phyloP scores from a whole-genome alignment of 495 filamentous ascomycete genomes.

The Podospora didyma region DNA sequence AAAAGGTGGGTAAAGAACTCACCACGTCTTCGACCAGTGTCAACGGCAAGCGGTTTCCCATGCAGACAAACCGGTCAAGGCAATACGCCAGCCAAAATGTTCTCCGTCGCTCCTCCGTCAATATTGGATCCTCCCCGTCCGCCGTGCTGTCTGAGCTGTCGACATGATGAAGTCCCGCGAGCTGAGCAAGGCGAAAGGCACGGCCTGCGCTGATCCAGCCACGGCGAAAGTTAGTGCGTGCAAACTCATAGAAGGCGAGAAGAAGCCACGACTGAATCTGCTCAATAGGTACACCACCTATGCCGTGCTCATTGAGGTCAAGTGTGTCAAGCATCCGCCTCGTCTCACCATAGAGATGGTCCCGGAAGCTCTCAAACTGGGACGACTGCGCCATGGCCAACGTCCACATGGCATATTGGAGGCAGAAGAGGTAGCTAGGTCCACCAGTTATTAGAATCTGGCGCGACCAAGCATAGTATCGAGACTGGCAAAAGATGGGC shows the following conservation, averaged over 20 bases:
- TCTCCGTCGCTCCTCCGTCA: slow-evolving; percentile 47
- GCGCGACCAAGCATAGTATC: slow-evolving; percentile 22
- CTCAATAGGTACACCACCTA: slow-evolving; percentile 31
- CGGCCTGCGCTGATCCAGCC: slow-evolving; percentile 53
- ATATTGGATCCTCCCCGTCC: slow-evolving; percentile 23
- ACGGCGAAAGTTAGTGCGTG: slow-evolving; percentile 41
- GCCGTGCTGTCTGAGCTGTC: slow-evolving; percentile 31
- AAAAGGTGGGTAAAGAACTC: slow-evolving; percentile 18
- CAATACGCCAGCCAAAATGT: slow-evolving; percentile 56
- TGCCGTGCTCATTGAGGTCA: slow-evolving; percentile 24
- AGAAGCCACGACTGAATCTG: slow-evolving; percentile 54
- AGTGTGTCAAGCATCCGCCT: slow-evolving; percentile 42
- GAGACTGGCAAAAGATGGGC: slow-evolving; percentile 48
- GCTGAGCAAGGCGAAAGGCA: slow-evolving; percentile 50
- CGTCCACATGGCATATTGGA: slow-evolving; percentile 57
- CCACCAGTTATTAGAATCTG: slow-evolving; percentile 11
- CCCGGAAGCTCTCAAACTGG: slow-evolving; percentile 45
- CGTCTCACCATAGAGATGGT: slow-evolving; percentile 45
- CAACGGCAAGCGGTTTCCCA: slow-evolving; percentile 40
- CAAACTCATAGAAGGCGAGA: slow-evolving; percentile 50
- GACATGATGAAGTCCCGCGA: slow-evolving; percentile 46
- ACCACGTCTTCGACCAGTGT: slow-evolving; percentile 51
- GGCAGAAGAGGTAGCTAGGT: slow-evolving; percentile 33
- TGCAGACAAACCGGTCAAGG: slow-evolving; percentile 49
- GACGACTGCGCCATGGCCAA: slow-evolving; percentile 49